Conservation (phyloP, 495 filamentous ascomycete genomes). For the Annulohypoxylon bovei region DNA sequence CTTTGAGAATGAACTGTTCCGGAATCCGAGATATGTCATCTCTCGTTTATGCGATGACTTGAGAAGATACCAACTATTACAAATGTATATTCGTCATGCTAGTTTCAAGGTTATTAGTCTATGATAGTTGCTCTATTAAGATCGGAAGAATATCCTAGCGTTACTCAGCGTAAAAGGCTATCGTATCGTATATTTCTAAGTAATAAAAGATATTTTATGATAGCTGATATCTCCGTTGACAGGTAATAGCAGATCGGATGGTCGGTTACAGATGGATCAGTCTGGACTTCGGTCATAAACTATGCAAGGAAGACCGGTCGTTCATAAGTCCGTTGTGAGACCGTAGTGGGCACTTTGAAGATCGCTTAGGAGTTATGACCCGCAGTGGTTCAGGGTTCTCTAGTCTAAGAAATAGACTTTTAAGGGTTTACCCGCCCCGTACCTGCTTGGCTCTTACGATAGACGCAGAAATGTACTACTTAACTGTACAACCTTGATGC, state of each 20-base stretch:
- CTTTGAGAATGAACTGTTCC: background rate
- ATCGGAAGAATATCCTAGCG: background rate
- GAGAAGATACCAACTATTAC: background rate
- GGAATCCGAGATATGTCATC: background rate
- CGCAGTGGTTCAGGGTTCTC: conserved; percentile 4
- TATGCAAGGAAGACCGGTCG: background rate
- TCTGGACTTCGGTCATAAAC: background rate
- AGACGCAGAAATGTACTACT: background rate
- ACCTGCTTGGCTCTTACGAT: background rate
- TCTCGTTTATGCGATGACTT: too few species aligned
- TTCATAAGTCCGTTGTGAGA: background rate
- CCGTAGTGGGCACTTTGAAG: background rate
- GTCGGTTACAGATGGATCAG: conserved; percentile 1
- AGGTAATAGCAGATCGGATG: conserved; percentile 8
- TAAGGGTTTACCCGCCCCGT: conserved; percentile 14
- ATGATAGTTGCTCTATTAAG: background rate
- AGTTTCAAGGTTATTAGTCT: background rate
- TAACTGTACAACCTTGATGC: conserved; percentile 4
- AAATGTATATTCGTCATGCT: conserved; percentile 14
- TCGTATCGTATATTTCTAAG: background rate
- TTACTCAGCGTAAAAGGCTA: background rate
- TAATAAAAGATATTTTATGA: background rate
- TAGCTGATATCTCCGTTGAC: background rate
- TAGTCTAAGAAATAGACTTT: background rate
- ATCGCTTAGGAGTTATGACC: conserved; percentile 12